These are phyloP conservation scores for Fusarium chuoi DNA, from an alignment of 2,329 filamentous ascomycete species.

Conservation along the genomic window DNA sequence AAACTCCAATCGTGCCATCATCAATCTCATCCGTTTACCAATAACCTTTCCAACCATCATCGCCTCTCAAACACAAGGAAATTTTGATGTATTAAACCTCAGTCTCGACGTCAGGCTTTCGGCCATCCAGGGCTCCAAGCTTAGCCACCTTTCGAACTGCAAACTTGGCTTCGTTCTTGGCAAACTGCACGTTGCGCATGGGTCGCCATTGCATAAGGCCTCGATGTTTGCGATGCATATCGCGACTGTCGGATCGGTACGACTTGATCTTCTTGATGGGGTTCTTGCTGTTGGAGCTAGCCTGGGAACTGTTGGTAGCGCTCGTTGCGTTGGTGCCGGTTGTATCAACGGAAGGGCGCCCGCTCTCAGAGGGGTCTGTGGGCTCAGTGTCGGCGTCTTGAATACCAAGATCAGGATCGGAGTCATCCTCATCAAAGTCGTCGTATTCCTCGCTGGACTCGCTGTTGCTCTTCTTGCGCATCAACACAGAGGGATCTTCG, in stretches of 20 bases:
- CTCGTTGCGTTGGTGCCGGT: constrained; percentile 44
- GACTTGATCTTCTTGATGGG: constrained; percentile 69
- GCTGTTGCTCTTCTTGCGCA: constrained; percentile 49
- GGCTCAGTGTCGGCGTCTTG: constrained; percentile 60
- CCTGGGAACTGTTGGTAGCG: constrained; percentile 46
- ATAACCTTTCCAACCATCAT: neutral
- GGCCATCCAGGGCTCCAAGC: constrained; percentile 79
- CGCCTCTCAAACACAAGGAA: neutral
- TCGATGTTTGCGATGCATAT: constrained; percentile 85
- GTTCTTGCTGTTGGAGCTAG: constrained; percentile 57
- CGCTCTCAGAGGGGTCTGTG: constrained; percentile 44
- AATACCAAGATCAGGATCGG: constrained; percentile 66
- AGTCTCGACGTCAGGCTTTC: constrained; percentile 90
- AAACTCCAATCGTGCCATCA: constrained; percentile 27
- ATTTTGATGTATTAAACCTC: constrained; percentile 59
- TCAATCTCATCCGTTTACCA: constrained; percentile 27
- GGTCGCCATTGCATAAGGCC: constrained; percentile 97
- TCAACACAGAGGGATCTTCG: constrained; percentile 70
- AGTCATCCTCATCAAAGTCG: constrained; percentile 52
- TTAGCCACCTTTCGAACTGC: constrained; percentile 80
- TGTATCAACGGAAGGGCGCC: constrained; percentile 54
- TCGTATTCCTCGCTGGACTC: constrained; percentile 53
- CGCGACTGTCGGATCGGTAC: constrained; percentile 74
- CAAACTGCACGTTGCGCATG: constrained; percentile 85
- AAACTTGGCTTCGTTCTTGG: constrained; percentile 86